Conservation (phyloP, 2,329 filamentous ascomycete genomes). For the Xylariaceae sp. region DNA sequence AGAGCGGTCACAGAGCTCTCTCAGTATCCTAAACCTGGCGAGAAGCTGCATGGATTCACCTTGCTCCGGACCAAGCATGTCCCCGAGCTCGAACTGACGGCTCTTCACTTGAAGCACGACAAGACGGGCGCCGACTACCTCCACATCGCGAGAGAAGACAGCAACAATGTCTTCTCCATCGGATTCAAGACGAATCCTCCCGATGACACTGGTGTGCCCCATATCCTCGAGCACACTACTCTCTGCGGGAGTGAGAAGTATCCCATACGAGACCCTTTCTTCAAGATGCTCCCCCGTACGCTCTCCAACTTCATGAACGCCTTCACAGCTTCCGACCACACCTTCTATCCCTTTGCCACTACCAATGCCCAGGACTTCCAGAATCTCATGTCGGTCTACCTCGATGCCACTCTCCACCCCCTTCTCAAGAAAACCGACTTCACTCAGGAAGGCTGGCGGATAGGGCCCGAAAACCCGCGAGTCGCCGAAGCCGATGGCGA, state of each 20-base stretch:
- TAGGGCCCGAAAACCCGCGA: conserved; percentile 83
- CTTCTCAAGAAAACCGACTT: conserved; percentile 89
- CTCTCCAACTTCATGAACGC: conserved; percentile 99
- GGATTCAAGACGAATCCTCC: conserved; percentile 99
- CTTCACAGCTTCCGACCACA: conserved; percentile 93
- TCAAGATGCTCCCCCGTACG: conserved; percentile 97
- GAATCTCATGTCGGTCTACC: conserved; percentile 93
- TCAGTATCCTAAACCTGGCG: conserved; percentile 70
- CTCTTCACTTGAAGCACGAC: conserved; percentile 84
- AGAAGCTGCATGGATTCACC: conserved; percentile 90
- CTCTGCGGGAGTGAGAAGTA: conserved; percentile 95
- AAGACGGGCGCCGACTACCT: conserved; percentile 95
- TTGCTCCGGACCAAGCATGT: conserved; percentile 85
- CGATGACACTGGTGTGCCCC: conserved; percentile 90
- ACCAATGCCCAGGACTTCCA: conserved; percentile 93
- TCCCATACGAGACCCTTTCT: conserved; percentile 97
- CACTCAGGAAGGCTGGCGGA: conserved; percentile 91
- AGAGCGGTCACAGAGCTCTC: conserved; percentile 71
- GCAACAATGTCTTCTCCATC: conserved; percentile 99
- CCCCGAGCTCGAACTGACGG: conserved; percentile 87
- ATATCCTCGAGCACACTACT: conserved; percentile 96
- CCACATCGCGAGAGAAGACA: conserved; percentile 89
- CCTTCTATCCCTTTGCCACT: conserved; percentile 95
- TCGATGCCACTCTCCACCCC: conserved; percentile 88
- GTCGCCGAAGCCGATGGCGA: conserved; percentile 43